Conservation (phyloP, 768 basidiomycete species). For the Boletus subparvulus region DNA sequence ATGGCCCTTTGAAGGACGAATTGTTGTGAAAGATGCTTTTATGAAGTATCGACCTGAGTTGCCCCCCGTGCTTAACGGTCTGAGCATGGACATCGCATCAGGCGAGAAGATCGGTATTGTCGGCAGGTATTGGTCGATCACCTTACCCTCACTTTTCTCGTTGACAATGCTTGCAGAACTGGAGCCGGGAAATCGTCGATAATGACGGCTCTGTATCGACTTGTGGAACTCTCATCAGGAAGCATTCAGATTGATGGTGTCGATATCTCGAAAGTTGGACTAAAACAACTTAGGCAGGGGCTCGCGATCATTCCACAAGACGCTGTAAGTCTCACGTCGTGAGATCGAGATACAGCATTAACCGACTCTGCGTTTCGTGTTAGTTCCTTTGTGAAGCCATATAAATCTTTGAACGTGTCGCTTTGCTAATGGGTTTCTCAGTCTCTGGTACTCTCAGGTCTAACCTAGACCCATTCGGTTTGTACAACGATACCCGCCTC, state of each 20-base stretch:
- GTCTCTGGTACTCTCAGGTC: slow-evolving; percentile 81
- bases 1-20: slow-evolving; percentile 76
- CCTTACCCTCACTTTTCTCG: slow-evolving; percentile 6
- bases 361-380: neutral
- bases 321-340: slow-evolving; percentile 20
- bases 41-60: slow-evolving; percentile 85
- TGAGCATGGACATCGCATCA: slow-evolving; percentile 65
- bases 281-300: slow-evolving; percentile 65
- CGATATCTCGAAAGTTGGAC: slow-evolving; percentile 80
- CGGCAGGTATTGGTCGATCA: slow-evolving; percentile 44
- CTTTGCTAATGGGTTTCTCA: slow-evolving; percentile 18
- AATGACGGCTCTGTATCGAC: slow-evolving; percentile 82
- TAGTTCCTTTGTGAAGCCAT: slow-evolving; percentile 40
- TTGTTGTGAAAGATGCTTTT: slow-evolving; percentile 73
- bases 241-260: slow-evolving; percentile 77
- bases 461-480: slow-evolving; percentile 88
- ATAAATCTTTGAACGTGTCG: slow-evolving; percentile 3
- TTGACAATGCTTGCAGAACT: slow-evolving; percentile 43
- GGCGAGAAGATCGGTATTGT: slow-evolving; percentile 95
- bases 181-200: slow-evolving; percentile 90
- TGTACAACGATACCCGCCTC: slow-evolving; percentile 74
- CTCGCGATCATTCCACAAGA: slow-evolving; percentile 87
- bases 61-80: slow-evolving; percentile 82
- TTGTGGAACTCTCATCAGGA: slow-evolving; percentile 79
- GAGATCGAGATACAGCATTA: neutral